Conservation (phyloP, 805 yeast genomes). For the Kurtzmaniella fragi region DNA sequence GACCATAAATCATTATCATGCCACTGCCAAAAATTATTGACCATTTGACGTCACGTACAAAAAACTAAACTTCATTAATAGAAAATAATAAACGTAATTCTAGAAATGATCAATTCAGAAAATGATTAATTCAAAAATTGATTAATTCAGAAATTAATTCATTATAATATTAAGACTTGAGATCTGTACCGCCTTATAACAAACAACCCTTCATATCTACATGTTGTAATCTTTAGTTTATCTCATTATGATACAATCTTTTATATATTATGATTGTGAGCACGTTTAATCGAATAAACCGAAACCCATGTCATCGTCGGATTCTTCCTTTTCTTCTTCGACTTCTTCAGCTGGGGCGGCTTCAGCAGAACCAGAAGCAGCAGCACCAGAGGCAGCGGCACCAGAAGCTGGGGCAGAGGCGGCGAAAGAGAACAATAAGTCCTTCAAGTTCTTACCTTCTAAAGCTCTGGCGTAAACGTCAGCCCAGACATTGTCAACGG, state of each 20-base stretch:
- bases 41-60: no score
- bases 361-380: conserved; percentile 37
- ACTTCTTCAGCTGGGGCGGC: conserved; percentile 66
- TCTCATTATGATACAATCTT: conserved; percentile 1
- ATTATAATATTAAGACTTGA: no score
- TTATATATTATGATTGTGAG: neutral
- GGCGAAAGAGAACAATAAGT: conserved; percentile 56
- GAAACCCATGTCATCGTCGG: conserved; percentile 84
- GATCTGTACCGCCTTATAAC: no score
- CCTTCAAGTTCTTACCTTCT: conserved; percentile 79
- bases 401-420: conserved; percentile 41
- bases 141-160: no score
- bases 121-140: no score
- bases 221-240: neutral
- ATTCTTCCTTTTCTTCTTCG: conserved; percentile 63
- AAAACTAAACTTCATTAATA: no score
- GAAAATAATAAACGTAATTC: no score
- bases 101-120: no score
- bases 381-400: conserved; percentile 28
- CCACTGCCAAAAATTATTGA: no score
- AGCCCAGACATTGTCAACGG: conserved; percentile 79
- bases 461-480: conserved; percentile 86
- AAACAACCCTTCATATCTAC: no score
- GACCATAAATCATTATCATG: no score
- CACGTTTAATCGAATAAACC: conserved; percentile 90